Percentiles rank a stretch among this genome's conserved stretches.
Conservation (phyloP, 1,284 basidiomycete genomes). For the Vanrija humicola region DNA sequence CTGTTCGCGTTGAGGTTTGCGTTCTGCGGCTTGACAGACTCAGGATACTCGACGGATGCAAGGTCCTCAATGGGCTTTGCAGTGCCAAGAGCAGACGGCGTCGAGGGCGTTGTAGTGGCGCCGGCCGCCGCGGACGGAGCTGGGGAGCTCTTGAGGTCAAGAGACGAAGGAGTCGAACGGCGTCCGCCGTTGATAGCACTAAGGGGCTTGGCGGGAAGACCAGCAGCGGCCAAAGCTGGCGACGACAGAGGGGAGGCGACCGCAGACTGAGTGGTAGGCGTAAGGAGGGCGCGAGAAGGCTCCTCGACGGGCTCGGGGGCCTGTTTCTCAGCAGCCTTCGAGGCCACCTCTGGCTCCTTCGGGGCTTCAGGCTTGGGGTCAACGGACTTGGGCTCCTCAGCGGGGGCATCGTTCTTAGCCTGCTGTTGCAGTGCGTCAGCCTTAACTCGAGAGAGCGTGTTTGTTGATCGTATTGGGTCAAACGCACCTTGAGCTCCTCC, state of each 20-base stretch:
- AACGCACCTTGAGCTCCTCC: constrained; percentile 18
- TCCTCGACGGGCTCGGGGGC: constrained; percentile 33
- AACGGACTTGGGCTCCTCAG: constrained; percentile 13
- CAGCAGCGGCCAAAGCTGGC: constrained; percentile 40
- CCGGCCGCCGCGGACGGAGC: constrained; percentile 42
- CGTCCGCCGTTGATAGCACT: constrained; percentile 33
- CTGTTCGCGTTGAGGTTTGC: constrained; percentile 80
- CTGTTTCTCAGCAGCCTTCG: constrained; percentile 20
- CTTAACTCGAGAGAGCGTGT: constrained; percentile 27
- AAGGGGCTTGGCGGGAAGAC: constrained; percentile 47
- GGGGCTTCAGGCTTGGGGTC: constrained; percentile 1
- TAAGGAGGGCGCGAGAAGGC: constrained; percentile 26
- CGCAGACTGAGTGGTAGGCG: constrained; percentile 28
- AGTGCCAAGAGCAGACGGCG: constrained; percentile 63
- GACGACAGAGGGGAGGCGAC: constrained; percentile 38
- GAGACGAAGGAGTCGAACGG: constrained; percentile 58
- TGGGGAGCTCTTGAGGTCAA: constrained; percentile 57
- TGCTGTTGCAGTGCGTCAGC: constrained; percentile 53
- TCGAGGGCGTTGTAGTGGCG: constrained; percentile 18
- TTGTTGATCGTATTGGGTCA: neutral
- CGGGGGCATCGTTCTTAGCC: constrained; percentile 53
- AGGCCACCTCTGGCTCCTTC: constrained; percentile 42
- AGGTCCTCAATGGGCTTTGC: constrained; percentile 82
- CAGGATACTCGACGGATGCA: constrained; percentile 73
- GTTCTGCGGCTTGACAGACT: constrained; percentile 75